Evolutionary conservation across 257 asterid species (phyloP).

Genomic region (Petrea volubilis): DNA sequence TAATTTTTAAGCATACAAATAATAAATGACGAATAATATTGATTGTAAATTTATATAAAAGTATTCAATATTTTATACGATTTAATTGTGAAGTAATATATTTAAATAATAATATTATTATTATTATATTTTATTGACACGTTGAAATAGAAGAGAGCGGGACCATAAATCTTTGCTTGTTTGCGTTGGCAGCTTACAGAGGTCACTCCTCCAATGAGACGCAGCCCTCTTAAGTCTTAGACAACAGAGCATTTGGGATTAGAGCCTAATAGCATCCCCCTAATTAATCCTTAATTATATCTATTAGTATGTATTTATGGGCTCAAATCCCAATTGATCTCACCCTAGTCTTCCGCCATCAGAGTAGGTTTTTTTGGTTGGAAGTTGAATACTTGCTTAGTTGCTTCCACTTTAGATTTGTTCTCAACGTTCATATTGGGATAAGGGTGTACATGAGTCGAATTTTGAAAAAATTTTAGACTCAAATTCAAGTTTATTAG

Average conservation of each 20-base stretch:
- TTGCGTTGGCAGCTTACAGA: constrained; percentile 4
- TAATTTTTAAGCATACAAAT: too few relatives aligned
- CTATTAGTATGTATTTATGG: constrained; percentile 5
- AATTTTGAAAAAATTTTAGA: background rate
- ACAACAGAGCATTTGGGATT: constrained; percentile 33
- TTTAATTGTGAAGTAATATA: too few relatives aligned
- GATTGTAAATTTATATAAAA: too few relatives aligned
- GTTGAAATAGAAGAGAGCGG: background rate
- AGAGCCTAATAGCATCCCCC: constrained; percentile 25
- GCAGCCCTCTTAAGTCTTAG: background rate
- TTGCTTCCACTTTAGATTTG: too few relatives aligned
- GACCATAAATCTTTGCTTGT: constrained; percentile 30
- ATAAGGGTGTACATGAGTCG: constrained; percentile 31
- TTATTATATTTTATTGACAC: too few relatives aligned
- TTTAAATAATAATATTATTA: too few relatives aligned
- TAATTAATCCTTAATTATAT: constrained; percentile 31
- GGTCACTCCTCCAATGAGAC: constrained; percentile 25
- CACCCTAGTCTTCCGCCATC: constrained; percentile 56
- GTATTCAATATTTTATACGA: too few relatives aligned
- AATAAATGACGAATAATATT: too few relatives aligned
- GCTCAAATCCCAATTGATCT: constrained; percentile 42
- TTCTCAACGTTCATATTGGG: constrained; percentile 16
- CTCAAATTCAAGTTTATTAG: too few relatives aligned
- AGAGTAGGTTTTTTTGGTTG: constrained; percentile 42
- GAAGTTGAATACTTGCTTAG: constrained; percentile 33